Evolutionary conservation across 805 yeast genomes (phyloP), one percentile per base, ranked within the genome.

Genomic region (Candida nitratophila): DNA sequence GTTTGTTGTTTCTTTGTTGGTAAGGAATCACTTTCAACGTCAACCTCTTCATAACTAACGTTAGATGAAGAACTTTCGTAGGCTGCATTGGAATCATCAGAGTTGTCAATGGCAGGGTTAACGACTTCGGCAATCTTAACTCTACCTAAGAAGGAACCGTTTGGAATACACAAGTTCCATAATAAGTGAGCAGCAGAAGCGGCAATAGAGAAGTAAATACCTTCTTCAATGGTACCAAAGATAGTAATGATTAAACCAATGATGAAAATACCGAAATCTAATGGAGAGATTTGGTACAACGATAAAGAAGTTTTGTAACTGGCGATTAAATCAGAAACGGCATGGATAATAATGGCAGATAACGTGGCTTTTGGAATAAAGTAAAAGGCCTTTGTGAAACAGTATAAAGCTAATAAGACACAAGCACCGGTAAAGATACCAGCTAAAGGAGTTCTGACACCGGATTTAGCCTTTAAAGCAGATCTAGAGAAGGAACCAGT

Each of bases 401-500:
- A 81, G 64, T 89, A 90, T 50, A 90, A 72, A 2, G 97, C 96
- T 50, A 90, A 69, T 49, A 90, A 66, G 22, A 90, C 97, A 65
- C 91, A 89, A 38, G 77, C 78, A 60, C 96, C 97, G 12, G 96
- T 86, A 64, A 81, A 85, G 36, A 88, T 73, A 68, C 96, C 96
- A 38, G 96, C 95, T 48, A 90, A 69, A 31, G 97, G 97, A 19
- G 97, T 90, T 59, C 89, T 78, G 39, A 90, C 97, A 61, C 96
- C 95, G 74, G 96, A 90, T 66, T 90, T 90, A 42, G 95, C 83
- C 67, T 91, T 90, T 56, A 90, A 74, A 8, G 97, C 97, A 38
- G 96, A 85, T 70, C 97, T 82, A 17, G 95, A 86, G 64, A 90
- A 90, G 1, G 97, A 90, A 39, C 97, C 97, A 4, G 97, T 90